phyloP scores from a whole-genome alignment of 345 rosid species.

The Nasturtium officinale region DNA sequence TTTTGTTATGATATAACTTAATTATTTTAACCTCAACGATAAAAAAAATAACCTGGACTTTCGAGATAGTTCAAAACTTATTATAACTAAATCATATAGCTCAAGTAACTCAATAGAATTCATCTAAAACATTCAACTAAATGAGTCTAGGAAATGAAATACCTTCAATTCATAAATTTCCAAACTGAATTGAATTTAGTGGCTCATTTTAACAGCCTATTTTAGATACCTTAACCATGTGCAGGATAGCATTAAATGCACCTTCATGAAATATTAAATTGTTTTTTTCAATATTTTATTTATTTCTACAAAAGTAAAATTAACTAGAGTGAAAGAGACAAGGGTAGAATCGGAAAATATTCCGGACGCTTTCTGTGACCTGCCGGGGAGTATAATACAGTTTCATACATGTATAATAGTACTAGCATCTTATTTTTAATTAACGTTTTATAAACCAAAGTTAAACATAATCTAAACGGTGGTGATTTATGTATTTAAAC shows the following conservation, averaged over 20 bases:
- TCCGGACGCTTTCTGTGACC: conserved; percentile 47
- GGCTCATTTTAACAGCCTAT: not conserved
- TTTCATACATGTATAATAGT: conserved; percentile 21
- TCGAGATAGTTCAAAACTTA: not conserved
- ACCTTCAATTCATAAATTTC: not conserved
- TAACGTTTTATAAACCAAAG: not conserved
- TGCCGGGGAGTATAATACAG: conserved; percentile 40
- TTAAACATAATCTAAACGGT: not conserved
- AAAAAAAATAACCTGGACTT: too few relatives aligned
- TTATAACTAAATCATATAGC: not conserved
- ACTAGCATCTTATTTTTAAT: not conserved
- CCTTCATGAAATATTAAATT: not conserved
- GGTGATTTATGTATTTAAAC: conserved; percentile 18
- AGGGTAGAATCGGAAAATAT: conserved; percentile 45
- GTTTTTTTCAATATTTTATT: too few relatives aligned
- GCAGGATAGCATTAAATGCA: conserved; percentile 26
- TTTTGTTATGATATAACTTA: not conserved
- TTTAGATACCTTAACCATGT: not conserved
- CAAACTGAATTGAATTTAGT: not conserved
- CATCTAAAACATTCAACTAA: not conserved
- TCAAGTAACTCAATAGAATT: not conserved
- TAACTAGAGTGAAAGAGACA: conserved; percentile 4
- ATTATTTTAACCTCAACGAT: not conserved
- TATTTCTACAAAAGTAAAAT: not conserved
- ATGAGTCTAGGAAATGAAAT: not conserved